phyloP scores from a whole-genome alignment of 768 basidiomycete genomes.

The Neoboletus subvelutipes region DNA sequence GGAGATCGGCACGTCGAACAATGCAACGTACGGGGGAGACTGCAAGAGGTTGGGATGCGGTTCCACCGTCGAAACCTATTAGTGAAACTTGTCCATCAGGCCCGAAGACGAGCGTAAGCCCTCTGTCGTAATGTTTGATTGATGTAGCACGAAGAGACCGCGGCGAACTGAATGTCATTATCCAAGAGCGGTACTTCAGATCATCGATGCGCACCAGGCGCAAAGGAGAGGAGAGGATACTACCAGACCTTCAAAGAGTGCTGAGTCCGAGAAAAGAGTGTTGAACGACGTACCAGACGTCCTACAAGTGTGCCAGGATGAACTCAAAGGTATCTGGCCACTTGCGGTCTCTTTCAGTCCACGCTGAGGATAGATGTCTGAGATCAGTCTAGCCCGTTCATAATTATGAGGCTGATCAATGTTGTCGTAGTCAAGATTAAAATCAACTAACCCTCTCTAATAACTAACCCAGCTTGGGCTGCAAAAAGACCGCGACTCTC shows the following conservation, averaged over 20 bases:
- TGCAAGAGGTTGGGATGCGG: neutral
- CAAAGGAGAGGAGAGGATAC: conserved; percentile 10
- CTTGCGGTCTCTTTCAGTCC: conserved; percentile 4
- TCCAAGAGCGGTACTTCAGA: conserved; percentile 12
- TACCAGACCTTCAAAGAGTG: neutral
- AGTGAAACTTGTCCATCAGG: conserved; percentile 30
- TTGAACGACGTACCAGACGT: conserved; percentile 3
- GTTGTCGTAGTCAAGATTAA: conserved; percentile 2
- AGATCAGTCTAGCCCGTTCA: conserved; percentile 5
- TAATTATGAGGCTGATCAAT: neutral
- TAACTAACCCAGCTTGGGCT: no score
- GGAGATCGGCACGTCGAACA: no score
- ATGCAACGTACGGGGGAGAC: conserved; percentile 4
- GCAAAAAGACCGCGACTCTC: neutral
- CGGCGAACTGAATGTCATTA: conserved; percentile 18
- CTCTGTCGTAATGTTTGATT: conserved; percentile 18
- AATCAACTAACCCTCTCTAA: neutral
- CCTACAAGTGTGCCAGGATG: neutral
- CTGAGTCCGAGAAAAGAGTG: neutral
- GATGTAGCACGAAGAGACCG: conserved; percentile 10
- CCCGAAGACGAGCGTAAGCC: conserved; percentile 27
- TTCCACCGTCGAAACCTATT: conserved; percentile 16
- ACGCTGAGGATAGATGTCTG: neutral
- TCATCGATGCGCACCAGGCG: conserved; percentile 33
- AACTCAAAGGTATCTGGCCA: neutral